Evolutionary conservation across 139 green algal genomes (phyloP).

Genomic region (Micromonas pusilla): DNA sequence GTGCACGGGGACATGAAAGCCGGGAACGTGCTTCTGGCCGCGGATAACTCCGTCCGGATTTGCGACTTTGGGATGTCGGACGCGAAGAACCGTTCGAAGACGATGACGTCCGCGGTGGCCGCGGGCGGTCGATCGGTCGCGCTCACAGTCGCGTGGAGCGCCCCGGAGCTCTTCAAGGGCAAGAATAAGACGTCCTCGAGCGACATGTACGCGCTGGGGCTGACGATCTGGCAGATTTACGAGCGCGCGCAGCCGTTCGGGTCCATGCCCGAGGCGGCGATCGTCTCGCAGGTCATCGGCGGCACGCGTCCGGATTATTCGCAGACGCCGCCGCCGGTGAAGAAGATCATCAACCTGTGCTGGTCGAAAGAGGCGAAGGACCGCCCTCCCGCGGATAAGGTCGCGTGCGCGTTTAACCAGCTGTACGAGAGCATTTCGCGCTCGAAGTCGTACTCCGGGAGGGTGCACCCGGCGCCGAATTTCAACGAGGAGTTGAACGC

Average conservation of each 20-base stretch:
- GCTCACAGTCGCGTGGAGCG: neutral
- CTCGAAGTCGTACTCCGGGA: too few species aligned
- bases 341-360: neutral
- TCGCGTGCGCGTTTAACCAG: neutral
- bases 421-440: too few species aligned
- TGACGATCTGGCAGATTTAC: conserved; percentile 17
- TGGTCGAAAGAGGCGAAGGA: neutral
- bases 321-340: neutral
- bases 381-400: neutral
- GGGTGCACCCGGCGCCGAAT: too few species aligned
- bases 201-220: conserved; percentile 12
- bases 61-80: conserved; percentile 23
- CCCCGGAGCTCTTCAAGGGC: conserved; percentile 6
- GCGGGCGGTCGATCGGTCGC: neutral
- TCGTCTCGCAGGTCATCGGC: neutral
- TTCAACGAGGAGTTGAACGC: too few species aligned
- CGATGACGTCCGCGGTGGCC: neutral
- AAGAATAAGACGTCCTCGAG: neutral
- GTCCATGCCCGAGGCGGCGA: neutral
- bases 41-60: neutral
- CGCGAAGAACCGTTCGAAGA: conserved; percentile 8
- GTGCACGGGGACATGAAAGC: conserved; percentile 18
- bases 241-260: neutral
- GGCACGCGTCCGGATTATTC: neutral
- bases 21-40: neutral